Evolutionary conservation across 257 asterid genomes (phyloP).

Genomic region (Nicotiana obtusifolia): DNA sequence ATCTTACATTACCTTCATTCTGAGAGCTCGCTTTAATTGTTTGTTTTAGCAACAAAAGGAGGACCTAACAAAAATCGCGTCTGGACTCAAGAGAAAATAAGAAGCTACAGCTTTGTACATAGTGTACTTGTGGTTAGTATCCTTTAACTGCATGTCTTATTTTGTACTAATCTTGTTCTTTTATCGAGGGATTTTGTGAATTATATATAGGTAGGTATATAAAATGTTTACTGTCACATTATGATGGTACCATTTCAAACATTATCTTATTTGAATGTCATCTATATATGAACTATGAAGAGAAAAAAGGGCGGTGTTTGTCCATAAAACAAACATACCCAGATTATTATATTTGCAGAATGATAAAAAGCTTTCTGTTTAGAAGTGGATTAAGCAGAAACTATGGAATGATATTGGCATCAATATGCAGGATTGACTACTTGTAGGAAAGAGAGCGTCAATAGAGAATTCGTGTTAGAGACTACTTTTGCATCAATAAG

Average conservation of each 20-base stretch:
- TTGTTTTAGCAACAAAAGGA: constrained; percentile 36
- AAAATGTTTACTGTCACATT: background rate
- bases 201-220: background rate
- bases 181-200: background rate
- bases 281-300: background rate
- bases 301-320: background rate
- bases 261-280: background rate
- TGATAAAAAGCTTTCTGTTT: background rate
- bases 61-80: constrained; percentile 22
- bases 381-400: background rate
- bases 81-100: constrained; percentile 33
- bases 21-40: constrained; percentile 2
- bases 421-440: background rate
- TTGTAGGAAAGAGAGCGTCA: background rate
- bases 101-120: constrained; percentile 10
- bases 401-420: background rate
- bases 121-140: constrained; percentile 20
- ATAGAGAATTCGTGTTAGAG: background rate
- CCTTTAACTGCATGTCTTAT: background rate
- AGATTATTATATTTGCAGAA: background rate
- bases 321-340: background rate
- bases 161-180: background rate
- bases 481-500: background rate
- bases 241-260: background rate
- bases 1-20: background rate